Conservation (phyloP, 129 eudicot species). For the Helichrysum umbraculigerum region DNA sequence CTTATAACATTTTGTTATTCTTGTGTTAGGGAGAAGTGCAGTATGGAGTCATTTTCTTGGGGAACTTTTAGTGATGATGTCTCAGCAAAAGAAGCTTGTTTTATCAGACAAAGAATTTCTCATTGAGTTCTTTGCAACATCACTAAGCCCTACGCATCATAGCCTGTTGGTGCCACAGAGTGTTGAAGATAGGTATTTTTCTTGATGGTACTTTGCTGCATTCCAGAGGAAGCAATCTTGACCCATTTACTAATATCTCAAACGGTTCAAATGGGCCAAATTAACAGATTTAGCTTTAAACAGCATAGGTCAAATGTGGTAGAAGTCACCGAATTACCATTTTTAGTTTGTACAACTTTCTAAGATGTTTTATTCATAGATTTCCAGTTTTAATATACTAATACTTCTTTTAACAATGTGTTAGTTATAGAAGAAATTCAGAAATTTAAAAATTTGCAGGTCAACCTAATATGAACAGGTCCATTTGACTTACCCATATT, state of each 20-base stretch:
- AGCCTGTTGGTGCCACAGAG: constrained; percentile 68
- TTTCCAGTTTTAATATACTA: background rate
- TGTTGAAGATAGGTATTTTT: constrained; percentile 62
- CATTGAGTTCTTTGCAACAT: constrained; percentile 56
- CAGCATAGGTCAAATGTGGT: background rate
- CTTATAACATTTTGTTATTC: background rate
- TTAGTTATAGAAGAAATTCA: no score
- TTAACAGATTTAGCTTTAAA: background rate
- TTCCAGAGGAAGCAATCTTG: background rate
- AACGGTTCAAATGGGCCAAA: background rate
- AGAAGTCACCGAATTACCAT: background rate
- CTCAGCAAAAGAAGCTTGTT: constrained; percentile 77
- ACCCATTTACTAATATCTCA: background rate
- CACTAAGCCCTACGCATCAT: constrained; percentile 52
- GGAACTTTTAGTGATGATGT: constrained; percentile 60
- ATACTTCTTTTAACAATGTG: background rate
- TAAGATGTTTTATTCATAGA: background rate
- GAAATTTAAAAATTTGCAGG: background rate
- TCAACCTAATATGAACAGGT: background rate
- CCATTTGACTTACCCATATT: background rate
- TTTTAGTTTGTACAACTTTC: background rate
- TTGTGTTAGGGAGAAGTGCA: constrained; percentile 58
- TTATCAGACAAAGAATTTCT: constrained; percentile 66
- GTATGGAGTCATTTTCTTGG: constrained; percentile 56
- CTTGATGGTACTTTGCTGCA: background rate